These are phyloP conservation scores for Xanthoconium purpureum DNA, from an alignment of 768 basidiomycete genomes.

Conservation along the genomic window DNA sequence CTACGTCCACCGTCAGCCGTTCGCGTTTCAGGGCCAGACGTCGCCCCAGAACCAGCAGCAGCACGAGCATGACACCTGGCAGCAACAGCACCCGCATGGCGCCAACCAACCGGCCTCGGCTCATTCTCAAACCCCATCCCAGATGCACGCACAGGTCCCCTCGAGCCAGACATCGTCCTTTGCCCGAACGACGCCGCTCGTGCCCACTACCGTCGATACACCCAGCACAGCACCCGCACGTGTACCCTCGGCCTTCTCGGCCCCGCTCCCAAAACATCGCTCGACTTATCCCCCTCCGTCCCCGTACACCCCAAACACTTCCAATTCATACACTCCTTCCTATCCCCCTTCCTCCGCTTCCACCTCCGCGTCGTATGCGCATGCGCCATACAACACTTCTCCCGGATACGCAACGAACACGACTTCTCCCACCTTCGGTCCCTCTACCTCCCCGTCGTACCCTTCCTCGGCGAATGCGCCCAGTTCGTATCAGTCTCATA, in stretches of 20 bases:
- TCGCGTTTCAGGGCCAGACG: constrained; percentile 17
- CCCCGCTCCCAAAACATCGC: constrained; percentile 20
- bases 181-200: constrained; percentile 27
- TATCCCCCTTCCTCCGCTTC: constrained; percentile 20
- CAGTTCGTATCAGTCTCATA: constrained; percentile 17
- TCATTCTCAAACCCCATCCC: constrained; percentile 19
- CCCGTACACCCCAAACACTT: constrained; percentile 19
- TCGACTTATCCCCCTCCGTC: constrained; percentile 20
- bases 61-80: constrained; percentile 23
- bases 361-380: constrained; percentile 15
- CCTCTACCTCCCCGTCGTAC: constrained; percentile 21
- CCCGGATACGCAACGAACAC: constrained; percentile 18
- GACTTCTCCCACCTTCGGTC: constrained; percentile 25
- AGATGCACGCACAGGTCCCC: constrained; percentile 15
- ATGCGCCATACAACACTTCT: constrained; percentile 22
- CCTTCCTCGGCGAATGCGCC: constrained; percentile 8
- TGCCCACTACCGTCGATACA: constrained; percentile 29
- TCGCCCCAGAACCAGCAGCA: constrained; percentile 19
- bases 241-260: constrained; percentile 9
- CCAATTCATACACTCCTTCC: constrained; percentile 11
- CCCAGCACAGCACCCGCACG: constrained; percentile 8
- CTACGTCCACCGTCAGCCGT: constrained; percentile 23
- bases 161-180: constrained; percentile 17
- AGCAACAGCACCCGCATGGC: constrained; percentile 23
- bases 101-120: constrained; percentile 7